Percentiles rank a stretch among this genome's conserved stretches.
Conservation (phyloP, 768 basidiomycete genomes). For the Rhodotorula toruloides region DNA sequence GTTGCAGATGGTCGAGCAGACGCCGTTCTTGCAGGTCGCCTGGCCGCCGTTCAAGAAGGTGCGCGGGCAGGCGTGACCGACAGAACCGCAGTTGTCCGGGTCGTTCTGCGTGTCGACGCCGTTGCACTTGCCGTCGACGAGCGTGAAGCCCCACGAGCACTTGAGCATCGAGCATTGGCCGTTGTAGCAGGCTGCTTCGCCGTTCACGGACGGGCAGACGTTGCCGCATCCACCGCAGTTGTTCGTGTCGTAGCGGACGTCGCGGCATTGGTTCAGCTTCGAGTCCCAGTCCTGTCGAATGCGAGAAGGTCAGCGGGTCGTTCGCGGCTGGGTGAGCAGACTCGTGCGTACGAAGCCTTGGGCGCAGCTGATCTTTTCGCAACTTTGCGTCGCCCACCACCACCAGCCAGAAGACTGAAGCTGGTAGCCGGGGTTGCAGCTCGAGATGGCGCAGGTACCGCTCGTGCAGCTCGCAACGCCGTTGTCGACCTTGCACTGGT, state of each 20-base stretch:
- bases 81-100: conserved; percentile 17
- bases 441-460: conserved; percentile 11
- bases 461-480: conserved; percentile 12
- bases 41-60: conserved; percentile 33
- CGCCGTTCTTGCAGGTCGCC: conserved; percentile 18
- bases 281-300: background rate
- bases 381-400: conserved; percentile 14
- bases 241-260: conserved; percentile 9
- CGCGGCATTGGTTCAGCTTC: background rate
- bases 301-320: background rate
- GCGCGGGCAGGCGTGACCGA: conserved; percentile 21
- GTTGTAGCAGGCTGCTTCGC: conserved; percentile 6
- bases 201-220: conserved; percentile 13
- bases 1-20: conserved; percentile 17
- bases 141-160: conserved; percentile 13
- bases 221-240: conserved; percentile 30
- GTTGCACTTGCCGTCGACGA: conserved; percentile 21
- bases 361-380: conserved; percentile 5
- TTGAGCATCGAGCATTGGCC: conserved; percentile 9
- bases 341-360: conserved; percentile 5
- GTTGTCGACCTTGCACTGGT: conserved; percentile 19
- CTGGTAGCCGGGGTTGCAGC: conserved; percentile 13
- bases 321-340: no score
- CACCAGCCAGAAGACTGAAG: conserved; percentile 9
- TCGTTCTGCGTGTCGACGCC: conserved; percentile 14